These are phyloP conservation scores for Pythium utonaiense DNA, from an alignment of 352 stramenopile species.

Conservation along the genomic window DNA sequence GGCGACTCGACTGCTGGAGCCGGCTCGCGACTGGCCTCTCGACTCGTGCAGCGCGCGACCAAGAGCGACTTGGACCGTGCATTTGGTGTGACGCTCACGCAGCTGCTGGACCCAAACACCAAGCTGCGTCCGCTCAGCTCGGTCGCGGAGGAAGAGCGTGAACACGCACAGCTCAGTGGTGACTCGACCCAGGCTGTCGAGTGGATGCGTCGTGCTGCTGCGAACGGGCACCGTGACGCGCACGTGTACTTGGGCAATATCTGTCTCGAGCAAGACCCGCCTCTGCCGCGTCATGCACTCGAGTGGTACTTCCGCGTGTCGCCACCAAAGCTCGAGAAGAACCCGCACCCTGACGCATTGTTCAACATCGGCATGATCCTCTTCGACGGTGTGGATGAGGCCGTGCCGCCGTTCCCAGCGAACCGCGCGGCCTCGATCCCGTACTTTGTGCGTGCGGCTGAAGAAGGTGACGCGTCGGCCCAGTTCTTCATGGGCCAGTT, in stretches of 20 bases:
- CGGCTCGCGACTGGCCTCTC: slow-evolving; percentile 10
- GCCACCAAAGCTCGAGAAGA: slow-evolving; percentile 33
- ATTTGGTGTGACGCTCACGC: slow-evolving; percentile 69
- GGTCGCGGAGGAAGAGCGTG: slow-evolving; percentile 20
- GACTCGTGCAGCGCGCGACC: slow-evolving; percentile 60
- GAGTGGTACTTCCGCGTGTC: slow-evolving; percentile 73
- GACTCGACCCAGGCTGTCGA: slow-evolving; percentile 71
- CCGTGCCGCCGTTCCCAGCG: slow-evolving; percentile 53
- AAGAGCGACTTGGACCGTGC: slow-evolving; percentile 55
- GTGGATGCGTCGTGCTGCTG: slow-evolving; percentile 76
- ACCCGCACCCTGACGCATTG: slow-evolving; percentile 72
- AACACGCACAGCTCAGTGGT: slow-evolving; percentile 25
- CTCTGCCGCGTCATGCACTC: slow-evolving; percentile 60
- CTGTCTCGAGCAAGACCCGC: slow-evolving; percentile 72
- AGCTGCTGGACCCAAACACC: slow-evolving; percentile 55
- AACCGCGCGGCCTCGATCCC: slow-evolving; percentile 60
- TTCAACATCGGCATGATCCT: slow-evolving; percentile 84
- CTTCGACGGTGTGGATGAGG: slow-evolving; percentile 69
- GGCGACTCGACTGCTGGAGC: slow-evolving; percentile 10
- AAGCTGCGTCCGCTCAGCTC: slow-evolving; percentile 47
- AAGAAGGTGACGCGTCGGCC: slow-evolving; percentile 70
- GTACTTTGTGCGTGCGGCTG: slow-evolving; percentile 77
- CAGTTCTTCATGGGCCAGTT: slow-evolving; percentile 87
- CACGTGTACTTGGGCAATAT: slow-evolving; percentile 81
- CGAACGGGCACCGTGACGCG: slow-evolving; percentile 72